phyloP scores from a whole-genome alignment of 192 early-diverging fungal genomes.

The Spinellus fusiger region DNA sequence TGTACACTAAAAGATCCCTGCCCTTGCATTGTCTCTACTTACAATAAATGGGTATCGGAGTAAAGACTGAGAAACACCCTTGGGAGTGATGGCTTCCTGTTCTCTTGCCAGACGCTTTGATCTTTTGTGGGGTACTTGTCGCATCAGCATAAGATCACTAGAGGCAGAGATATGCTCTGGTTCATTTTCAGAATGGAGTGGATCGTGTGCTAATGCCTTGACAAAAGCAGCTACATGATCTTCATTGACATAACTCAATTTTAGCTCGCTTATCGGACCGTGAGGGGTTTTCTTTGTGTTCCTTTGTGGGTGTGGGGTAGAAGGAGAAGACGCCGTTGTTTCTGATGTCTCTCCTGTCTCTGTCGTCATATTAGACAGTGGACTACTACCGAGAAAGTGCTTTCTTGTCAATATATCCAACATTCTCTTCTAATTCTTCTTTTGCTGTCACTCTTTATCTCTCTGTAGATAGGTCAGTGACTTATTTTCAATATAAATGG shows the following conservation, averaged over 20 bases:
- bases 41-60: conserved; percentile 51
- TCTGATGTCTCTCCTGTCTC: too few species aligned
- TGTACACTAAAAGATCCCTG: background rate
- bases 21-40: conserved; percentile 18
- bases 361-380: too few species aligned
- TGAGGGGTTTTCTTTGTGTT: too few species aligned
- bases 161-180: conserved; percentile 49
- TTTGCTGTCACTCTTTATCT: too few species aligned
- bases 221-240: conserved; percentile 41
- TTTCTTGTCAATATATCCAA: too few species aligned
- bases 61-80: conserved; percentile 39
- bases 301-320: too few species aligned
- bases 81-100: conserved; percentile 20
- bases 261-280: too few species aligned
- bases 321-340: too few species aligned
- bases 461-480: too few species aligned
- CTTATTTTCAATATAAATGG: too few species aligned
- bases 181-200: conserved; percentile 23
- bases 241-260: conserved; percentile 46
- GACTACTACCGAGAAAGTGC: too few species aligned
- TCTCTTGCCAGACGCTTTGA: conserved; percentile 11
- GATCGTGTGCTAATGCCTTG: conserved; percentile 38
- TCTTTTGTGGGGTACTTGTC: conserved; percentile 22
- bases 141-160: conserved; percentile 46
- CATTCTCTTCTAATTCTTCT: too few species aligned